phyloP scores from a whole-genome alignment of 2,329 filamentous ascomycete species.

The Knoxdaviesia capensis region DNA sequence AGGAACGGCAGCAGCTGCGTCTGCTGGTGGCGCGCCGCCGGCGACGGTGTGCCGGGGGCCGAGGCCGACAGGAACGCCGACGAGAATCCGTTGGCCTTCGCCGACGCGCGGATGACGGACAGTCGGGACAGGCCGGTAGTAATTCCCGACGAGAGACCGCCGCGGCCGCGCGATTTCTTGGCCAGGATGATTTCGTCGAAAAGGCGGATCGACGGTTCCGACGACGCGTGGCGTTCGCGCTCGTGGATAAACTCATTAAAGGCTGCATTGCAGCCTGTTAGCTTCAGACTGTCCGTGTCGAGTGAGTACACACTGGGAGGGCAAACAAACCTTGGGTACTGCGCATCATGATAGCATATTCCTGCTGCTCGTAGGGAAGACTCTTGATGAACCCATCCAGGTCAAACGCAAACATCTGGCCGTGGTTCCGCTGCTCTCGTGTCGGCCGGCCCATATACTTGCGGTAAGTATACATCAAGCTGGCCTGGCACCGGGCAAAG shows the following conservation, averaged over 20 bases:
- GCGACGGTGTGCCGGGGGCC: slow-evolving; percentile 6
- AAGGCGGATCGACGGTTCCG: slow-evolving; percentile 47
- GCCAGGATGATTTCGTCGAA: slow-evolving; percentile 74
- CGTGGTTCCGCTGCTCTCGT: slow-evolving; percentile 38
- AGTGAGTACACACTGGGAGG: neutral
- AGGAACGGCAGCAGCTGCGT: slow-evolving; percentile 38
- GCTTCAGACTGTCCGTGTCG: slow-evolving; percentile 1
- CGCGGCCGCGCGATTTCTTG: slow-evolving; percentile 48
- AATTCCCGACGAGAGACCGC: slow-evolving; percentile 28
- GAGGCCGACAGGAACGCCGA: slow-evolving; percentile 10
- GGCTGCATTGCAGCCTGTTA: slow-evolving; percentile 8
- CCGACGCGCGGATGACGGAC: slow-evolving; percentile 36
- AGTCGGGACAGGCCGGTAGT: slow-evolving; percentile 38
- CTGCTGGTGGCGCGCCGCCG: slow-evolving; percentile 14
- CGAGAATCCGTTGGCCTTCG: slow-evolving; percentile 24
- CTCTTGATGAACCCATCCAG: slow-evolving; percentile 45
- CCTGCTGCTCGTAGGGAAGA: slow-evolving; percentile 44
- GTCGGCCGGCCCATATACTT: slow-evolving; percentile 39
- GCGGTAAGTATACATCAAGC: slow-evolving; percentile 44
- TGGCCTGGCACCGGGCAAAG: slow-evolving; percentile 46
- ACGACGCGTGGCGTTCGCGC: slow-evolving; percentile 43
- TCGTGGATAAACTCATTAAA: slow-evolving; percentile 79
- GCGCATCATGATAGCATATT: slow-evolving; percentile 41
- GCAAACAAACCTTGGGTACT: slow-evolving; percentile 39
- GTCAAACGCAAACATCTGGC: slow-evolving; percentile 42